Evolutionary conservation across 2,329 filamentous ascomycete species (phyloP), one percentile per base, ranked within the genome.

Genomic region (Monosporascus sp.): DNA sequence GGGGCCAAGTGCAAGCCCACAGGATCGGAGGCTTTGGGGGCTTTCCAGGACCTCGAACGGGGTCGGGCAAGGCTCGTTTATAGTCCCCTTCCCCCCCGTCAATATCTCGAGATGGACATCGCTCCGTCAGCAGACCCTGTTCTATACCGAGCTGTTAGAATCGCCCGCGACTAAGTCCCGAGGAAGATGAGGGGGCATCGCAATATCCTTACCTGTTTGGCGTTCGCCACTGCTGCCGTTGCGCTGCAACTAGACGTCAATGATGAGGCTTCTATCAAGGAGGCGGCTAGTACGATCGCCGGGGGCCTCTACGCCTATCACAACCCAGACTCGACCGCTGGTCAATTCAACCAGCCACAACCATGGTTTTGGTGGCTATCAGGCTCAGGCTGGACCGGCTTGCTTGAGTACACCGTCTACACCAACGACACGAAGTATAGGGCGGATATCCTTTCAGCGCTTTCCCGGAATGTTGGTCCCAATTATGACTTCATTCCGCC

Each of bases 321-420:
- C 57, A 64, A 69, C 48, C 51, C 61, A 39, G 53, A 41, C 35
- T 60, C 67, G 7, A 67, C 66, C 7, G 59, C 65, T 22, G 67
- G 67, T 5, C 61, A 67, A 50, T 70, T 70, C 53, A 63, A 58
- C 54, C 67, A 70, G 51, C 64, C 66, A 3, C 37, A 70, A 41
- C 58, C 63, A 0, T 70, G 67, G 67, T 69, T 60, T 51, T 70
- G 67, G 67, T 70, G 67, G 67, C 54, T 67, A 1, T 69, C 67
- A 2, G 67, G 67, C 18, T 66, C 63, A 11, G 67, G 60, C 14
- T 65, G 63, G 64, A 65, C 62, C 49, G 60, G 58, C n/a, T 46
- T 65, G 54, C 57, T 65, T 48, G 62, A 65, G 50, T 64, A 64
- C 39, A 64, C 57, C 20, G 45, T 65, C 7, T 63, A 62, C 45